Evolutionary conservation across 108 stramenopile species (phyloP).

Genomic region (Schizochytrium sp.): DNA sequence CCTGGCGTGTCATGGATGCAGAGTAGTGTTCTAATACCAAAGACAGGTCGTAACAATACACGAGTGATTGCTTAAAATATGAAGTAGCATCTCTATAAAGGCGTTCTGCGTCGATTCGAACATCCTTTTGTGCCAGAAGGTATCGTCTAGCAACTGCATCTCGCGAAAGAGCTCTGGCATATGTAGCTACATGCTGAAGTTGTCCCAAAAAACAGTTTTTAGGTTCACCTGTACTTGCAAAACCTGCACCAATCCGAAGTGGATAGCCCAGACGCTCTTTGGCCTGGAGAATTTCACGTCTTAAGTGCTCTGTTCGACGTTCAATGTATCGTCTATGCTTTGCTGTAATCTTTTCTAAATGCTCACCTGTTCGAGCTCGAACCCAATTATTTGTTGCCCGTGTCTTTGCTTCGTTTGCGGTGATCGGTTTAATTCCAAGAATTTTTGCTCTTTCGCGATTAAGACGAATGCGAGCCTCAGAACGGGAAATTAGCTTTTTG

Average conservation of each 20-base stretch:
- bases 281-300: constrained; percentile 67
- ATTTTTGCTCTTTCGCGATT: constrained; percentile 69
- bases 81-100: constrained; percentile 66
- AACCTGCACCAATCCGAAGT: constrained; percentile 71
- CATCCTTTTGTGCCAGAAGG: constrained; percentile 30
- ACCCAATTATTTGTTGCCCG: constrained; percentile 66
- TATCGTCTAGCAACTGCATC: constrained; percentile 67
- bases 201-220: constrained; percentile 70
- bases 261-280: constrained; percentile 60
- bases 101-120: constrained; percentile 67
- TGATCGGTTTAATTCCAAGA: constrained; percentile 58
- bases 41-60: constrained; percentile 37
- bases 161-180: constrained; percentile 53
- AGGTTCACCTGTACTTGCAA: constrained; percentile 57
- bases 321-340: constrained; percentile 67
- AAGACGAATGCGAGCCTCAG: constrained; percentile 65
- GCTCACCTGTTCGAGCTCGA: not conserved
- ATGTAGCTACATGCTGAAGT: constrained; percentile 73
- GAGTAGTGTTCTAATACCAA: constrained; percentile 62
- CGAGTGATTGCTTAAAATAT: constrained; percentile 64
- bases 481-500: constrained; percentile 68
- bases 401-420: constrained; percentile 70
- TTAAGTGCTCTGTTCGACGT: constrained; percentile 63
- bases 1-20: constrained; percentile 11
- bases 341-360: constrained; percentile 68